Percentiles rank a stretch among this genome's conserved stretches.
These are phyloP conservation scores for Cyberlindnera lachancei DNA, from an alignment of 805 yeast genomes.

Conservation along the genomic window DNA sequence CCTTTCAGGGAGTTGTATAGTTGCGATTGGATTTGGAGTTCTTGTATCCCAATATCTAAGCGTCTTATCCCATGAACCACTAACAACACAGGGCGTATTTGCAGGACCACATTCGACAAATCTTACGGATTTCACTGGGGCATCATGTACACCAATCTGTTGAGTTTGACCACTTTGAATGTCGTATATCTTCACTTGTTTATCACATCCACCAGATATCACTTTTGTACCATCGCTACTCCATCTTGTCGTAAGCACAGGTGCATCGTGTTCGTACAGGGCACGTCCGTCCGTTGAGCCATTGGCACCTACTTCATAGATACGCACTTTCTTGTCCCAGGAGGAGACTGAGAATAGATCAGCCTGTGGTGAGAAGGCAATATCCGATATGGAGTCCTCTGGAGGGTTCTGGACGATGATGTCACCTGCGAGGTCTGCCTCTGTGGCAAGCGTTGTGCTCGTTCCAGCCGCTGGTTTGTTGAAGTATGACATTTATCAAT, in stretches of 20 bases:
- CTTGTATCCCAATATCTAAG: slow-evolving; percentile 93
- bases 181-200: slow-evolving; percentile 78
- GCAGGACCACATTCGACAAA: slow-evolving; percentile 81
- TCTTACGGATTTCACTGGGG: slow-evolving; percentile 66
- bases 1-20: slow-evolving; percentile 80
- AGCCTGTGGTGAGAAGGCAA: slow-evolving; percentile 80
- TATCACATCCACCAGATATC: slow-evolving; percentile 86
- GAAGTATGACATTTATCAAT: slow-evolving; percentile 31
- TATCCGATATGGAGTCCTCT: slow-evolving; percentile 82
- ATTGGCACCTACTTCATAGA: slow-evolving; percentile 72
- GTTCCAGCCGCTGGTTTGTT: slow-evolving; percentile 19
- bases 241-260: slow-evolving; percentile 80
- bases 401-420: slow-evolving; percentile 70
- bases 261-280: slow-evolving; percentile 81
- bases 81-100: slow-evolving; percentile 69
- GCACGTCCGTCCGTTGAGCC: slow-evolving; percentile 88
- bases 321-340: slow-evolving; percentile 93
- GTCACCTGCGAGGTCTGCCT: slow-evolving; percentile 56
- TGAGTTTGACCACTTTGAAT: slow-evolving; percentile 72
- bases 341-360: slow-evolving; percentile 75
- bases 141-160: slow-evolving; percentile 82
- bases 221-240: slow-evolving; percentile 81
- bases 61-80: slow-evolving; percentile 97
- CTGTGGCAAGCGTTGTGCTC: slow-evolving; percentile 17
- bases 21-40: slow-evolving; percentile 72